These are phyloP conservation scores for Lycium barbarum DNA, from an alignment of 257 asterid genomes.

Conservation along the genomic window DNA sequence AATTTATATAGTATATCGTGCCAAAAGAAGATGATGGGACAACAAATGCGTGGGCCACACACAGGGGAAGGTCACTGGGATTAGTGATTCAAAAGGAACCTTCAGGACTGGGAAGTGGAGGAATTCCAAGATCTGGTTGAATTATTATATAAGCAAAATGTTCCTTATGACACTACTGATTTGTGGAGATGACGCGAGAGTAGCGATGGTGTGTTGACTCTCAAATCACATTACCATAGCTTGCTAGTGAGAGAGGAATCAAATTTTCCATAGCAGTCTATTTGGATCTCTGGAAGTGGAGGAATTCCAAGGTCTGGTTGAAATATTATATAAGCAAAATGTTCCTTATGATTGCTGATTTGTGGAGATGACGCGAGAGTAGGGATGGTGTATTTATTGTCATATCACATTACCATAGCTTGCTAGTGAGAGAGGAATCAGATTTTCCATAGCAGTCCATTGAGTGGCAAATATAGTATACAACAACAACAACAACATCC, in stretches of 20 bases:
- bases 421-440: background rate
- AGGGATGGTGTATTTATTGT: background rate
- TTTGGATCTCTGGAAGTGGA: background rate
- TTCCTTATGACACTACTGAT: background rate
- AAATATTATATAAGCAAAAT: background rate
- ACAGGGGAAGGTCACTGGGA: too few relatives aligned
- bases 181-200: background rate
- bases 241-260: background rate
- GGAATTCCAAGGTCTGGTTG: background rate
- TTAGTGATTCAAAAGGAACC: background rate
- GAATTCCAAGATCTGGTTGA: background rate
- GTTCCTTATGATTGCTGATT: background rate
- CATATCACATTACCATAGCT: background rate
- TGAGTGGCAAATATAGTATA: constrained; percentile 5
- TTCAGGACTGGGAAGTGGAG: background rate
- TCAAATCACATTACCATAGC: background rate
- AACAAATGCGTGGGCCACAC: too few relatives aligned
- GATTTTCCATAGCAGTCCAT: background rate
- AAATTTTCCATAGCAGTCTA: background rate
- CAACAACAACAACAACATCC: too few relatives aligned
- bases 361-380: background rate
- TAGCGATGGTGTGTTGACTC: background rate
- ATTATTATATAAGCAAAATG: background rate
- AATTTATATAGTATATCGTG: background rate
- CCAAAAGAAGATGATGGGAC: background rate